A percentile compares a stretch with the other conserved stretches of the same genome.
Conservation (phyloP, 129 eudicot species). For the Flaveria linearis region DNA sequence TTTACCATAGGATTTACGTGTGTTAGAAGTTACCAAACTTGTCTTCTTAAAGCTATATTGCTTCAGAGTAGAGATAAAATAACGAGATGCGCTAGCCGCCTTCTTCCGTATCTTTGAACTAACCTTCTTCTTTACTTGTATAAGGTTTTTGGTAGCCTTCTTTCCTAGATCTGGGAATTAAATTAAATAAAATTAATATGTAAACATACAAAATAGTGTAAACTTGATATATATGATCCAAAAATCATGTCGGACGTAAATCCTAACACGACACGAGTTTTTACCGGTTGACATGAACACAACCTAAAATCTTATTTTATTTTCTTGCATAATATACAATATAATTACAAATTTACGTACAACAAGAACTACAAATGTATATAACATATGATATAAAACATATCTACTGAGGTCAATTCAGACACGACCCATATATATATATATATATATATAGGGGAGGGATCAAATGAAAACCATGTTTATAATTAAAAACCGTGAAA, state of each 20-base stretch:
- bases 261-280: background rate
- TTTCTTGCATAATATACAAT: background rate
- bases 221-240: no score
- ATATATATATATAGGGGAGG: no score
- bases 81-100: background rate
- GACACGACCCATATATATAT: no score
- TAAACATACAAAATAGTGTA: background rate
- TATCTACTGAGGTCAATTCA: no score
- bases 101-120: background rate
- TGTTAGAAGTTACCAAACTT: background rate
- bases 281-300: background rate
- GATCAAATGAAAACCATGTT: no score
- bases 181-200: background rate
- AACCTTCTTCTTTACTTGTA: background rate
- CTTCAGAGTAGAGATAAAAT: slow-evolving; percentile 17
- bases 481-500: no score
- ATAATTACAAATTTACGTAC: no score
- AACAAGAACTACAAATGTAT: no score
- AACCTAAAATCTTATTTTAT: no score
- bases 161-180: slow-evolving; percentile 3
- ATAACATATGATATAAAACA: no score
- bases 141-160: background rate
- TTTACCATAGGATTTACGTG: background rate
- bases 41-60: background rate
- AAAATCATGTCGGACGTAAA: no score